These are phyloP conservation scores for Vitis vinifera DNA, from an alignment of 164 flowering plant genomes.

Conservation along the genomic window ASM3070453v1 NC_081818.1:25262001-25262500, in stretches of 20 bases:
- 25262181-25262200: conserved; percentile 4
- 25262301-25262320: conserved; percentile 16
- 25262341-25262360: background rate
- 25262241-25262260: conserved; percentile 10
- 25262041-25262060: too few species aligned
- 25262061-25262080: too few species aligned
- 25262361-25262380: background rate
- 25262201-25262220: conserved; percentile 11
- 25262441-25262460: too few species aligned
- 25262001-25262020: too few species aligned
- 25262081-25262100: too few species aligned
- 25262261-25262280: conserved; percentile 3
- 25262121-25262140: background rate
- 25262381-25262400: too few species aligned
- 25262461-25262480: background rate
- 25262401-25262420: too few species aligned
- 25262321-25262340: conserved; percentile 21
- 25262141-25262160: background rate
- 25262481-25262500: conserved; percentile 21
- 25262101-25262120: too few species aligned
- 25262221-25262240: conserved; percentile 16
- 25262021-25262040: too few species aligned
- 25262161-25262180: conserved; percentile 14
- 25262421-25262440: too few species aligned
- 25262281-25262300: conserved; percentile 9